Base-by-base conservation (phyloP, 768 basidiomycete genomes). In the Chalciporus pseudorubinellus region DNA sequence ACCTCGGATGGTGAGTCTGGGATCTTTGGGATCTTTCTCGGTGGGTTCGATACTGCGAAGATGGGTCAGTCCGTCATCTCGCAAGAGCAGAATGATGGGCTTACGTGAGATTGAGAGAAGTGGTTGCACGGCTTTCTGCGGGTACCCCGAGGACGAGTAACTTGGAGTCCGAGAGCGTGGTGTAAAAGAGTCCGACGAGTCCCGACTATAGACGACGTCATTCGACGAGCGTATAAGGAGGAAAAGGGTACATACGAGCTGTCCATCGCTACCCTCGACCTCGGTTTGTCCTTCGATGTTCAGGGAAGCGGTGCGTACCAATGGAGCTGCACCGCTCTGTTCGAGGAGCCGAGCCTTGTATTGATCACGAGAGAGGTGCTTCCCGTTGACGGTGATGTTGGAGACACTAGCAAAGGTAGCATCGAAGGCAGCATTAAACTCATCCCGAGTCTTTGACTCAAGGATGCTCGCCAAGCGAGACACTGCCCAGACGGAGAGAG, bases 321-420 rank as follows among this genome's bases (percentile, higher is more conserved):
- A 43, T 1, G 36, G 19, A 11, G 36, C 52, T 22, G 69, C 64
- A 1, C 57, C 60, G 8, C 69, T 70, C 43, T 69, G 55, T 20
- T 44, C 31, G 21, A 63, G 69, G 28, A 80, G 55, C 44, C 68
- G 65, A 44, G 62, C 39, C 58, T 73, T 70, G 65, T 77, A 80
- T 20, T 71, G 66, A 0, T 69, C 69, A 20, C 74, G 74, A 21
- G 72, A 66, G 31, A 73, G 22, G 14, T 62, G 26, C 21, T 66
- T 62, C 16, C 74, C 77, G 53, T 81, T 81, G 48, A 80, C 60
- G 3, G 64, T 69, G 49, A 79, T 62, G 1, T 53, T 60, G 24
- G 66, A 70, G 14, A 74, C 20, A 33, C 63, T 26, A 6, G 74
- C 68, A 51, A 81, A 60, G 52, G 76, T 74, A 2, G 51, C 60